phyloP scores from a whole-genome alignment of 2,329 filamentous ascomycete species.

The Alternaria sp. region DNA sequence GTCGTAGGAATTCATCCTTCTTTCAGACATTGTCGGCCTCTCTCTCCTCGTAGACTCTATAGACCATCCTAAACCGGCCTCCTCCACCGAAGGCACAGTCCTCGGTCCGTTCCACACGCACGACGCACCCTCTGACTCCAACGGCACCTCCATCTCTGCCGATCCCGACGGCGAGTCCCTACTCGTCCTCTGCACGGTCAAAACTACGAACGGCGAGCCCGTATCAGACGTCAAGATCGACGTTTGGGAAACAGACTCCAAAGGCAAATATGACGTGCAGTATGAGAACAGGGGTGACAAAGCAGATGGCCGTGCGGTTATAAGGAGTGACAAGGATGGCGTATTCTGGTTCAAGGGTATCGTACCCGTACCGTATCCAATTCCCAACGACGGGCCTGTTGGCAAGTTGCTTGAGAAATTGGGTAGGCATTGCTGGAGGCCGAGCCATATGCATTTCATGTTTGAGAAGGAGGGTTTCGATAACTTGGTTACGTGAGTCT shows the following conservation, averaged over 20 bases:
- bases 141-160: constrained; percentile 69
- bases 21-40: constrained; percentile 79
- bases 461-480: constrained; percentile 67
- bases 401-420: constrained; percentile 49
- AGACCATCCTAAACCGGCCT: constrained; percentile 77
- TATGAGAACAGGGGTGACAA: constrained; percentile 64
- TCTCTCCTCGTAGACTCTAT: constrained; percentile 82
- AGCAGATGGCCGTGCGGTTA: constrained; percentile 75
- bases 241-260: constrained; percentile 83
- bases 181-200: constrained; percentile 75
- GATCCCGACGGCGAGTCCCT: constrained; percentile 73
- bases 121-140: constrained; percentile 65
- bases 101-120: constrained; percentile 85
- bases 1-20: constrained; percentile 75
- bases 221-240: constrained; percentile 73
- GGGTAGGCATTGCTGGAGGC: constrained; percentile 45
- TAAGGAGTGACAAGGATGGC: constrained; percentile 73
- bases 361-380: constrained; percentile 83
- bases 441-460: constrained; percentile 62
- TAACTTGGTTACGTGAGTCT: constrained; percentile 77
- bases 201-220: constrained; percentile 67
- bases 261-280: constrained; percentile 84
- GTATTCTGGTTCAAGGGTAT: constrained; percentile 86
- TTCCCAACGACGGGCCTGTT: constrained; percentile 79
- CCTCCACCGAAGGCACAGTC: constrained; percentile 77